Base-by-base conservation (phyloP, 2,329 filamentous ascomycete genomes). In the Botrytis elliptica region DNA sequence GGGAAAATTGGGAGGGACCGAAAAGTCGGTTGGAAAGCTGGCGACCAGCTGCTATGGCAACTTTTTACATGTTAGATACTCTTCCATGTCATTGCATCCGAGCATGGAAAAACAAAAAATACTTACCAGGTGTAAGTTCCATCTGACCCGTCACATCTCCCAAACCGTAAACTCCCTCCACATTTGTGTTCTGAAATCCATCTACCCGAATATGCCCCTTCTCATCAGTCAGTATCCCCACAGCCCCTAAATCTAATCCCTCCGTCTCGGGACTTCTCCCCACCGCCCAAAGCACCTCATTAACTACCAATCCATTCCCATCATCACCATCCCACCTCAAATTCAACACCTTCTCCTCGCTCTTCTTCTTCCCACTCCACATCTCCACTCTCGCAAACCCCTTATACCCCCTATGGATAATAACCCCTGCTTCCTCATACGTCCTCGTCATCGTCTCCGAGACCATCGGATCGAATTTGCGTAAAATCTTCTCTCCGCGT, bases 381-480 rank as follows among this genome's bases (percentile, higher is more conserved):
- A 73, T 76, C 79, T 86, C 81, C 10, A 86, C 80, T 76, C 86
- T 84, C 78, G 85, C 84, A 79, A 87, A 84, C 4, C 82, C 83
- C 22, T 81, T 75, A 79, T 85, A 84, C 22, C 83, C 81, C 66
- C 82, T 84, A 80, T 87, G 85, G 29, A 87, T 79, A 52, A 84
- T 82, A 38, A 87, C 81, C 20, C 86, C 86, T 5, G 82, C 79
- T 55, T 84, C 83, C 76, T 86, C 85, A 75, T 87, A 87, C 59
- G 84, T 82, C 72, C 84, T 82, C 20, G 85, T 87, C 83, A 87
- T 83, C 20, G 85, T 86, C 69, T 85, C 81, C 77, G 86, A 85
- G 69, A 87, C 79, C 85, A 86, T 86, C 0, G 85, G 85, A 78
- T 87, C 85, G 76, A 87, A 87, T 75, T 84, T 86, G 75, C 85